Conservation (phyloP, 176 grass and related monocot genomes). For the Phragmites australis region DNA sequence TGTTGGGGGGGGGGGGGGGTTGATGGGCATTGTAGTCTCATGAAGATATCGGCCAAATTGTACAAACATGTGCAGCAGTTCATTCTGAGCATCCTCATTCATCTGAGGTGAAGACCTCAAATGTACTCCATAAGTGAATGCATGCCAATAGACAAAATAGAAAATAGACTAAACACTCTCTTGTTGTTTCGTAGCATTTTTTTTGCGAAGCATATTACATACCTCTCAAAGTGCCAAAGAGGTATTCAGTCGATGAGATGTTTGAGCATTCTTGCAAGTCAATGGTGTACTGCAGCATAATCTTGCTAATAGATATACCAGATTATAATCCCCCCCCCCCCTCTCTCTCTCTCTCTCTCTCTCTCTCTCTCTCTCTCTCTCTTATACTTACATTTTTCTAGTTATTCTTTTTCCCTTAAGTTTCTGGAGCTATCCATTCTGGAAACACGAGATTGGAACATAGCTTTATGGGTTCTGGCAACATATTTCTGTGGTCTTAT, state of each 20-base stretch:
- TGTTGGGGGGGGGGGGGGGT: too few relatives aligned
- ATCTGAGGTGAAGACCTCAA: not conserved
- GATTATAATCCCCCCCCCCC: not conserved
- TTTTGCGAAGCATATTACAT: not conserved
- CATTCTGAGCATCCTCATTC: not conserved
- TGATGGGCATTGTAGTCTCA: not conserved
- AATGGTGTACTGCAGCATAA: too few relatives aligned
- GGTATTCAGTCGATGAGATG: conserved; percentile 10
- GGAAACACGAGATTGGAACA: not conserved
- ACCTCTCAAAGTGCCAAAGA: not conserved
- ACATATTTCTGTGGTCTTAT: conserved; percentile 38
- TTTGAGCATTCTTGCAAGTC: conserved; percentile 6
- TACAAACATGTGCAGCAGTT: not conserved
- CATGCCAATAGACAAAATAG: not conserved
- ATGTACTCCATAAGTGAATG: conserved; percentile 7
- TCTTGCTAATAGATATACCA: not conserved
- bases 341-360: too few relatives aligned
- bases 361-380: too few relatives aligned
- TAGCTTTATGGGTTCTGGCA: not conserved
- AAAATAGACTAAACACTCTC: not conserved
- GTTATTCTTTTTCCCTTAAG: not conserved
- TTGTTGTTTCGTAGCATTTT: not conserved
- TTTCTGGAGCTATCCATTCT: conserved; percentile 5
- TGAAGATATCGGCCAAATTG: not conserved
- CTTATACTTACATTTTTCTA: too few relatives aligned